Percentiles rank a stretch among this genome's conserved stretches.
These are phyloP conservation scores for Rhodotorula diobovata DNA, from an alignment of 768 basidiomycete species.

Conservation along the genomic window DNA sequence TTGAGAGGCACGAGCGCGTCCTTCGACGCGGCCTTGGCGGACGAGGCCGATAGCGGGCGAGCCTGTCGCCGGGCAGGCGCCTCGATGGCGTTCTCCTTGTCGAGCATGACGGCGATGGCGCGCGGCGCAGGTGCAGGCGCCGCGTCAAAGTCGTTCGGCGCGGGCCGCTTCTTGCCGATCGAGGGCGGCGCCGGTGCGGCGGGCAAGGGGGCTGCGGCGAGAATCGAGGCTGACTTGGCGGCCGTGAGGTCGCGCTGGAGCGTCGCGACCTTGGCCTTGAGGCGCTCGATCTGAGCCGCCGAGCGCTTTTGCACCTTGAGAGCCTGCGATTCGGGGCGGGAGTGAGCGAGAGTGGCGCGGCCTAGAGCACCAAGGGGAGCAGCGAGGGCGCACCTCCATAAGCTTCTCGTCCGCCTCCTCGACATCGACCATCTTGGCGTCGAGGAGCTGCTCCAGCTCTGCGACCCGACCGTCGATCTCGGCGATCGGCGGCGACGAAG, in stretches of 20 bases:
- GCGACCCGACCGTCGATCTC: conserved; percentile 1
- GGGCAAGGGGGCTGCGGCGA: background rate
- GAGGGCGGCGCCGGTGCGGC: background rate
- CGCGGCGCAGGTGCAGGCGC: background rate
- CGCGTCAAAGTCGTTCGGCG: conserved; percentile 22
- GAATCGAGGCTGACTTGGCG: conserved; percentile 13
- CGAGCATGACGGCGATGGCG: conserved; percentile 21
- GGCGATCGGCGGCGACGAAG: background rate
- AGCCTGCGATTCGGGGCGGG: conserved; percentile 1
- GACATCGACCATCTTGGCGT: conserved; percentile 21
- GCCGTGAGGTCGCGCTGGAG: conserved; percentile 35
- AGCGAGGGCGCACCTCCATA: conserved; percentile 15
- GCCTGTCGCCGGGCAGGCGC: background rate
- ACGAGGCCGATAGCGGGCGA: background rate
- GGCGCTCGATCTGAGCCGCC: conserved; percentile 24
- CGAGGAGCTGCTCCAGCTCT: conserved; percentile 24
- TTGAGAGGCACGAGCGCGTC: conserved; percentile 22
- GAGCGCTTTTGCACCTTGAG: conserved; percentile 31
- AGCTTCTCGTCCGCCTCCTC: conserved; percentile 38
- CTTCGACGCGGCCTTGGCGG: background rate
- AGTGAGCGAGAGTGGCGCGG: background rate
- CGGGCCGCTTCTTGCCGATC: conserved; percentile 29
- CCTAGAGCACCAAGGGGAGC: no score
- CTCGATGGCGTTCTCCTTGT: conserved; percentile 15
- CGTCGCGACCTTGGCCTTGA: conserved; percentile 26